Evolutionary conservation across 176 grass and related monocot species (phyloP), one percentile per base, ranked within the genome.

Genomic region (Phoenix dactylifera): DNA sequence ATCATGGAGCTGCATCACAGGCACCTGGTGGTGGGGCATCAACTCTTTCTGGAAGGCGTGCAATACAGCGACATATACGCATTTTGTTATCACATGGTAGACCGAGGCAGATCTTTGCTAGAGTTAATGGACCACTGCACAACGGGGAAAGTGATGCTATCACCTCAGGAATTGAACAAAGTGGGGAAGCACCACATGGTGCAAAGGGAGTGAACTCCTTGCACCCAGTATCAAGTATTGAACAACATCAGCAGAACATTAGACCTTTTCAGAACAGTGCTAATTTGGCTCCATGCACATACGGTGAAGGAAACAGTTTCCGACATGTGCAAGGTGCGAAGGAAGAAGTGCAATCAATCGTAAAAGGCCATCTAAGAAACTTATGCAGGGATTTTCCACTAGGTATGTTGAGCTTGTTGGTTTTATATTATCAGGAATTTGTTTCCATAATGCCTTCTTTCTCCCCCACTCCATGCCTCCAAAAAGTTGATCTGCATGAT

Each of bases 41-140:
- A 26, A 88, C 78, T 59, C 73, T 83, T 32, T 80, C 83, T 70
- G 66, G 75, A 76, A 88, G 84, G 54, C 44, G 71, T 49, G 50
- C 69, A 54, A 80, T 91, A 63, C 79, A 67, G 18, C 67, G 73
- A 16, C 65, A 61, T 25, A 85, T 95, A 67, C 68, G 75, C 1
- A 77, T 79, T 71, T 62, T 95, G 55, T 64, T 88, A 51, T 59
- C 80, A 26, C 62, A 62, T 50, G 54, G 25, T 68, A 71, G 77
- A 63, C 57, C 63, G 15, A 62, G 72, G 23, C 59, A 50, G 4
- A 71, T 20, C 4, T 57, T 61, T 62, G 3, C 26, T 20, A 56
- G 44, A 63, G 53, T 15, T 58, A 53, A 49, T 2, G 5, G 25
- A 6, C 54, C 10, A 16, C 10, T 7, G 32, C 32, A 29, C 5